These are phyloP conservation scores for Ascochyta pisi DNA, from an alignment of 2,329 filamentous ascomycete genomes.

Conservation along the genomic window DNA sequence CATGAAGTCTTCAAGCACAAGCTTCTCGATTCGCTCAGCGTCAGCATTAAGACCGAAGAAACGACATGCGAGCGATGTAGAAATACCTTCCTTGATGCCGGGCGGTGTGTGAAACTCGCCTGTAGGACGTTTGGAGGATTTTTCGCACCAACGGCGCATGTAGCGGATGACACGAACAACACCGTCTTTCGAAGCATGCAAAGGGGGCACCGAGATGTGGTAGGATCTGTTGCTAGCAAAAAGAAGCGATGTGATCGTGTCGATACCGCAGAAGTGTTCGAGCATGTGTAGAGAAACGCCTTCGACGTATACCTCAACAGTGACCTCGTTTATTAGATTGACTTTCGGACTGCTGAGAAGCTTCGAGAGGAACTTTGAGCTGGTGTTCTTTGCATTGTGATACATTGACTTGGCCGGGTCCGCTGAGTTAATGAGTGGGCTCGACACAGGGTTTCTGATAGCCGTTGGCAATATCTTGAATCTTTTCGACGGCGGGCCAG, in stretches of 20 bases:
- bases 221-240: not conserved
- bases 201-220: not conserved
- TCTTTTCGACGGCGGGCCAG: not conserved
- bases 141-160: conserved; percentile 11
- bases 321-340: not conserved
- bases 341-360: not conserved
- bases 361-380: not conserved
- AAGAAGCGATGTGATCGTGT: not conserved
- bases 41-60: conserved; percentile 3
- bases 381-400: not conserved
- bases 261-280: not conserved
- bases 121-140: not conserved
- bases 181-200: not conserved
- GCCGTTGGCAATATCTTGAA: not conserved
- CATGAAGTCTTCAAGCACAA: not conserved
- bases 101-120: conserved; percentile 9
- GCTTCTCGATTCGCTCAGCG: conserved; percentile 2
- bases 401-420: not conserved
- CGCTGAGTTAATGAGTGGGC: not conserved
- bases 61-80: conserved; percentile 4
- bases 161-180: conserved; percentile 8
- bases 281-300: conserved; percentile 1
- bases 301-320: not conserved
- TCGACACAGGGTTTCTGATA: not conserved
- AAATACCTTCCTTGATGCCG: conserved; percentile 8